Conservation (phyloP, 257 asterid genomes). For the Fraxinus americana region DNA sequence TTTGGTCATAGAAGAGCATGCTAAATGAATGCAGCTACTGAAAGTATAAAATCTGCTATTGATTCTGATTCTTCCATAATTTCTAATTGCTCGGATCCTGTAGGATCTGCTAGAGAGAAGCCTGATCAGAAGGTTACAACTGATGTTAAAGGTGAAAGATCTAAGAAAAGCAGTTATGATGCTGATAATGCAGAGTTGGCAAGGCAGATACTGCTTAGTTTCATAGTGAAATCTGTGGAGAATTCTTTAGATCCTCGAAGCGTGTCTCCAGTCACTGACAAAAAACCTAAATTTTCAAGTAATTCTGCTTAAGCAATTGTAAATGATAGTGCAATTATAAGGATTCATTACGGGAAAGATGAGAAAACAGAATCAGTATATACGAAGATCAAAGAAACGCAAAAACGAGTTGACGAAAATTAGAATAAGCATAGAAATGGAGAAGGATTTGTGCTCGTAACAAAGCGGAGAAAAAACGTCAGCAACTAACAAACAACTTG, state of each 20-base stretch:
- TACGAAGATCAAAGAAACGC: conserved; percentile 30
- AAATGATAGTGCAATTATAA: conserved; percentile 73
- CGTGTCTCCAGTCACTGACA: conserved; percentile 40
- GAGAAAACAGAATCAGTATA: conserved; percentile 38
- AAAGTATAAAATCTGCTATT: conserved; percentile 42
- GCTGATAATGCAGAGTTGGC: conserved; percentile 91
- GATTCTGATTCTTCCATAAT: conserved; percentile 48
- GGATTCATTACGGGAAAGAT: conserved; percentile 64
- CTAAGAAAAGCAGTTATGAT: conserved; percentile 54
- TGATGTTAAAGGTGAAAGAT: conserved; percentile 43
- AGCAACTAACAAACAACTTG: conserved; percentile 65
- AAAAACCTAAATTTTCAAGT: conserved; percentile 50
- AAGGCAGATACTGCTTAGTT: conserved; percentile 86
- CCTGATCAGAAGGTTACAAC: conserved; percentile 37
- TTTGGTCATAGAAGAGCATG: conserved; percentile 73
- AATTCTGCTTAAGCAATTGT: conserved; percentile 76
- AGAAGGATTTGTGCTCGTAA: conserved; percentile 90
- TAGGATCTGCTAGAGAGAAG: conserved; percentile 46
- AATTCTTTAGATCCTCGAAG: conserved; percentile 55
- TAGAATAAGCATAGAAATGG: conserved; percentile 55
- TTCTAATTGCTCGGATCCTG: conserved; percentile 40
- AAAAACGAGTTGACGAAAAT: conserved; percentile 36
- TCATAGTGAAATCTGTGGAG: conserved; percentile 89
- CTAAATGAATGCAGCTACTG: conserved; percentile 46
- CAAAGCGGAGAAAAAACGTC: conserved; percentile 82